Evolutionary conservation across 2,329 filamentous ascomycete species (phyloP).

Genomic region (Neospermospora avenae): DNA sequence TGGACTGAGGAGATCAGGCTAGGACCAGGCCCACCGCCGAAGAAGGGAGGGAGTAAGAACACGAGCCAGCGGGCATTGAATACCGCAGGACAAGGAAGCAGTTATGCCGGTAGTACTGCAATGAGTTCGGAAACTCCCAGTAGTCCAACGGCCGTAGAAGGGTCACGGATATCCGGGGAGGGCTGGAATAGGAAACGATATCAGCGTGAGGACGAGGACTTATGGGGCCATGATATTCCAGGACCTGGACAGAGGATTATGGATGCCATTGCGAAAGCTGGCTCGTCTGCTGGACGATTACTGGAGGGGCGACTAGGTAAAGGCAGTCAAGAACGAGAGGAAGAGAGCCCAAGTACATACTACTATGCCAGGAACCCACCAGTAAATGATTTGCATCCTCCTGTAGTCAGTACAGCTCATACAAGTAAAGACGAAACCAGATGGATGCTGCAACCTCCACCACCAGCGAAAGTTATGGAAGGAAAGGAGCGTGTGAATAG

Average conservation of each 20-base stretch:
- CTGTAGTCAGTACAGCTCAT: slow-evolving; percentile 74
- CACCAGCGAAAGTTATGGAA: slow-evolving; percentile 86
- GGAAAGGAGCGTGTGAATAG: slow-evolving; percentile 72
- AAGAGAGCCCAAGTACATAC: slow-evolving; percentile 36
- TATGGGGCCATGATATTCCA: slow-evolving; percentile 67
- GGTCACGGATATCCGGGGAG: slow-evolving; percentile 42
- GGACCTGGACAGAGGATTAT: slow-evolving; percentile 50
- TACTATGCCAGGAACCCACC: slow-evolving; percentile 54
- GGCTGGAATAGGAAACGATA: slow-evolving; percentile 78
- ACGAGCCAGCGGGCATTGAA: slow-evolving; percentile 58
- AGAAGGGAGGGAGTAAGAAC: slow-evolving; percentile 52
- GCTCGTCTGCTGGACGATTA: slow-evolving; percentile 49
- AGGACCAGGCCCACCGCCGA: slow-evolving; percentile 71
- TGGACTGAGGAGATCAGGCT: slow-evolving; percentile 85
- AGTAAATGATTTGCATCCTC: slow-evolving; percentile 82
- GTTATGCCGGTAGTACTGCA: slow-evolving; percentile 38
- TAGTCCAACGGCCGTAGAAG: slow-evolving; percentile 47
- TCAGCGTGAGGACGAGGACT: slow-evolving; percentile 81
- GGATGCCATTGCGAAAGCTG: slow-evolving; percentile 46
- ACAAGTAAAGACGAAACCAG: slow-evolving; percentile 65
- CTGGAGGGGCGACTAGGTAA: slow-evolving; percentile 47
- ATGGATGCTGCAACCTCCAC: slow-evolving; percentile 94
- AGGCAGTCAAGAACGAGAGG: slow-evolving; percentile 34
- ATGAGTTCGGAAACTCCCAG: slow-evolving; percentile 38
- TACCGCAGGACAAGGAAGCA: slow-evolving; percentile 55